A percentile compares a stretch with the other conserved stretches of the same genome.
Evolutionary conservation across 2,329 filamentous ascomycete genomes (phyloP).

Genomic region (Sarocladium strictum): DNA sequence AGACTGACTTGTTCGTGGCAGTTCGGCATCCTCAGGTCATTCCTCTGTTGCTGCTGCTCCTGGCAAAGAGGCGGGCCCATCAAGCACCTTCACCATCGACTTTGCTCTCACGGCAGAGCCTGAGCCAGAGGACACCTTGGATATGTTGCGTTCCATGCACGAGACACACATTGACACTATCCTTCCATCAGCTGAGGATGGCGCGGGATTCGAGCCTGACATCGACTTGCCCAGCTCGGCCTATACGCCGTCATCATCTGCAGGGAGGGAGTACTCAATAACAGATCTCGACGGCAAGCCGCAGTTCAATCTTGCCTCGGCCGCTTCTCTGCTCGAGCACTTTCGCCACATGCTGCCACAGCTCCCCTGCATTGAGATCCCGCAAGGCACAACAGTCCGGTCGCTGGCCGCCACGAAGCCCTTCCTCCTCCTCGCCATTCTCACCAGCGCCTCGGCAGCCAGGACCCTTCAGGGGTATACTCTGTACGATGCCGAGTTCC

Average conservation of each 20-base stretch:
- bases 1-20: conserved; percentile 3
- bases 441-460: conserved; percentile 43
- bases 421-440: conserved; percentile 48
- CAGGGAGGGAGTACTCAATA: conserved; percentile 25
- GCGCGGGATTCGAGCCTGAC: conserved; percentile 15
- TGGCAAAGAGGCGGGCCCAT: conserved; percentile 31
- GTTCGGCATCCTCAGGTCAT: conserved; percentile 14
- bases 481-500: conserved; percentile 52
- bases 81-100: conserved; percentile 48
- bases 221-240: conserved; percentile 20
- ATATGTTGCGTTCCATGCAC: conserved; percentile 37
- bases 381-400: conserved; percentile 33
- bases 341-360: conserved; percentile 38
- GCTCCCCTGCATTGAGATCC: conserved; percentile 39
- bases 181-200: conserved; percentile 23
- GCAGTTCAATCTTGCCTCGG: conserved; percentile 50
- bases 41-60: conserved; percentile 16
- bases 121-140: conserved; percentile 33
- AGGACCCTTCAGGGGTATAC: conserved; percentile 44
- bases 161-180: conserved; percentile 34
- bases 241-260: conserved; percentile 19
- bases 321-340: conserved; percentile 34
- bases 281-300: conserved; percentile 39
- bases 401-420: conserved; percentile 40
- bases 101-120: conserved; percentile 37